phyloP scores from a whole-genome alignment of 306 rosid genomes.

The Castanea sativa region DNA sequence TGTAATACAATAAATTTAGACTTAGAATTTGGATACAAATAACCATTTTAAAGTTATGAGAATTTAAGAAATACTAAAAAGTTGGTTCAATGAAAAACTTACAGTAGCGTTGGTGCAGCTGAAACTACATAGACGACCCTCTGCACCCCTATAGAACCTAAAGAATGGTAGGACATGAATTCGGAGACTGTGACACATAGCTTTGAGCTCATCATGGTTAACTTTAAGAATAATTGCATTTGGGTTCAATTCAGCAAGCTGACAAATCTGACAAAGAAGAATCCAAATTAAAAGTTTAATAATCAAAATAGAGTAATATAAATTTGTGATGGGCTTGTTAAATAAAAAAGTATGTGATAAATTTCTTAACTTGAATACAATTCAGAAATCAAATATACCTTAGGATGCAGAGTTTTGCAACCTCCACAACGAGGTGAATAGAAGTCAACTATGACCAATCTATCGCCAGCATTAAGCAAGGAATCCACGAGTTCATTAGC shows the following conservation, averaged over 20 bases:
- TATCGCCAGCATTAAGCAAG: constrained; percentile 67
- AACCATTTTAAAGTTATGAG: not conserved
- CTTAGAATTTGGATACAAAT: constrained; percentile 2
- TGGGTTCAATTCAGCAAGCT: constrained; percentile 67
- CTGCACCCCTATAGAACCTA: constrained; percentile 75
- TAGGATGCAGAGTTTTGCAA: constrained; percentile 84
- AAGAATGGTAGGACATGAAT: constrained; percentile 87
- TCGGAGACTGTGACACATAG: constrained; percentile 62
- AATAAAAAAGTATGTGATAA: not conserved
- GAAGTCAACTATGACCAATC: constrained; percentile 71
- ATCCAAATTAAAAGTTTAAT: not conserved
- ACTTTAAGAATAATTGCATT: constrained; percentile 61
- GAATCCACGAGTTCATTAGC: constrained; percentile 61
- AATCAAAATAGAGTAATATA: constrained; percentile 4
- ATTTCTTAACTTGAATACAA: not conserved
- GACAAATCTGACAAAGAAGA: constrained; percentile 60
- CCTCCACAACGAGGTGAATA: constrained; percentile 96
- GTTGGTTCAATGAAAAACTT: constrained; percentile 19
- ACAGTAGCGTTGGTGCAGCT: constrained; percentile 91
- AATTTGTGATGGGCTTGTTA: not conserved
- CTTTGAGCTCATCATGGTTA: constrained; percentile 65
- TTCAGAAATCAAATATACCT: constrained; percentile 34
- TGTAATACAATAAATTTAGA: constrained; percentile 10
- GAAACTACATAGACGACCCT: constrained; percentile 74
- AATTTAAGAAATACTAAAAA: not conserved